Conservation (phyloP, 1,139 yeast species). For the Nakaseomyces delphensis region DNA sequence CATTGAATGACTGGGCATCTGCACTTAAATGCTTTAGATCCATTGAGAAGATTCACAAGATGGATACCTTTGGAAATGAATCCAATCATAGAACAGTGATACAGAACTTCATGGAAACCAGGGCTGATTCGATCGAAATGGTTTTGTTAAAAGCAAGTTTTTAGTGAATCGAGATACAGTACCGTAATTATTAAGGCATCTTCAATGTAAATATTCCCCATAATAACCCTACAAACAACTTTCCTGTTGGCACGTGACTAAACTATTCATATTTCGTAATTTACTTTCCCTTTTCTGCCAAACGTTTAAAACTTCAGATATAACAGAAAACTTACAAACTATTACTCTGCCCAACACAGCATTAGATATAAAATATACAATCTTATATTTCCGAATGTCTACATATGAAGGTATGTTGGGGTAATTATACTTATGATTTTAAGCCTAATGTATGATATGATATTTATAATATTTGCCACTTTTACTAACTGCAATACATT, state of each 20-base stretch:
- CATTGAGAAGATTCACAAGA: neutral
- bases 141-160: constrained; percentile 1
- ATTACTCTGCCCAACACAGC: neutral
- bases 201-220: neutral
- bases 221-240: too few relatives aligned
- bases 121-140: constrained; percentile 2
- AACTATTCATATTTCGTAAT: too few relatives aligned
- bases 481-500: neutral
- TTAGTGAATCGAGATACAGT: too few relatives aligned
- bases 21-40: neutral
- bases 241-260: neutral
- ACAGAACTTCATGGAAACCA: neutral
- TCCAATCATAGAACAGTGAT: neutral
- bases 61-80: neutral
- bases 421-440: too few relatives aligned
- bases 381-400: constrained; percentile 14
- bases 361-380: neutral
- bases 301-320: too few relatives aligned
- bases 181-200: too few relatives aligned
- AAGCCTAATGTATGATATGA: neutral
- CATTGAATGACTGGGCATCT: neutral
- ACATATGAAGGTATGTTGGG: constrained; percentile 22
- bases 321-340: neutral
- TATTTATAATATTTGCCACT: neutral
- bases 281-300: too few relatives aligned